A percentile compares a stretch with the other conserved stretches of the same genome.
Evolutionary conservation across 192 early-diverging fungal species (phyloP).

Genomic region (Rhizoclosmatium sp.): DNA sequence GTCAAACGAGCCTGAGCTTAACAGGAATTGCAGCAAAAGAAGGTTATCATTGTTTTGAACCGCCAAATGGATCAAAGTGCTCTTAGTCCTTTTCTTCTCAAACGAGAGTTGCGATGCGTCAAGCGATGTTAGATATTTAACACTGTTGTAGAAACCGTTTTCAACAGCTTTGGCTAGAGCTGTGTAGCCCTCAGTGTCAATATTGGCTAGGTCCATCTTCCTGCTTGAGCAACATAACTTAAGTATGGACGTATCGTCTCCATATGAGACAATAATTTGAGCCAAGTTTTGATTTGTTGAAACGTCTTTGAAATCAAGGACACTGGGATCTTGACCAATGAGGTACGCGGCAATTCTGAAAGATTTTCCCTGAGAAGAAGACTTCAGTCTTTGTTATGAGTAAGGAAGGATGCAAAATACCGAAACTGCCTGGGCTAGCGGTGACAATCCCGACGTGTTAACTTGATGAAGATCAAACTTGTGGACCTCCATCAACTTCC

Average conservation of each 20-base stretch:
- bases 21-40: neutral
- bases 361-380: too few species aligned
- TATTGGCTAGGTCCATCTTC: neutral
- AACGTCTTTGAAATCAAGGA: neutral
- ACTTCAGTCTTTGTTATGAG: too few species aligned
- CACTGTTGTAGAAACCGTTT: neutral
- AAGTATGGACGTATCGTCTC: too few species aligned
- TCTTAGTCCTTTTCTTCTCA: neutral
- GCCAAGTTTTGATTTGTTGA: neutral
- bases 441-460: too few species aligned
- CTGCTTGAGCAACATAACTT: too few species aligned
- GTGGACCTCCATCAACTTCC: too few species aligned
- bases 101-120: neutral
- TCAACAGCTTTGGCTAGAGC: neutral
- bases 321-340: neutral
- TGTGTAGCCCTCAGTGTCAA: neutral
- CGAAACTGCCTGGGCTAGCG: too few species aligned
- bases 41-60: neutral
- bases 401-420: too few species aligned
- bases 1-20: neutral
- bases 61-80: constrained; percentile 5
- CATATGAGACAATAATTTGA: neutral
- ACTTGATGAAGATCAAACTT: too few species aligned
- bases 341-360: neutral
- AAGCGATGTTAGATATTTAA: neutral